A percentile compares a stretch with the other conserved stretches of the same genome.
These are phyloP conservation scores for Lunasporangiospora selenospora DNA, from an alignment of 192 early-diverging fungal species.

Conservation along the genomic window DNA sequence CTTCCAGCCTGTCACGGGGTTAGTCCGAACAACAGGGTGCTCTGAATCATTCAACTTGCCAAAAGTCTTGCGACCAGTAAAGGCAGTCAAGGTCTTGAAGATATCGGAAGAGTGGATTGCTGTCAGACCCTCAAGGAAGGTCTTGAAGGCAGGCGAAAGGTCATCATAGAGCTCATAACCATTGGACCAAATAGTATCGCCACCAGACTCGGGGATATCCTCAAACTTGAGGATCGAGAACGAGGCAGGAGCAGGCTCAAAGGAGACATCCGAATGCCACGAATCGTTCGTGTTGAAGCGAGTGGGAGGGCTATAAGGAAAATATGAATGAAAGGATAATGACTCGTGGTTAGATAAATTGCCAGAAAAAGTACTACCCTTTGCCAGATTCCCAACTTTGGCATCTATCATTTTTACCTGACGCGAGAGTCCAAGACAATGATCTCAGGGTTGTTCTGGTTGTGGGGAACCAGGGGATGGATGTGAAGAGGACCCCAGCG, in stretches of 20 bases:
- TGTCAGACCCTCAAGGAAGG: slow-evolving; percentile 34
- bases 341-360: not conserved
- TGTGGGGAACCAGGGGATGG: slow-evolving; percentile 22
- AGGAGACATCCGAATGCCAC: slow-evolving; percentile 42
- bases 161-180: slow-evolving; percentile 51
- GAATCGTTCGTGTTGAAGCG: slow-evolving; percentile 11
- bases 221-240: slow-evolving; percentile 50
- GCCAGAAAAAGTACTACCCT: not conserved
- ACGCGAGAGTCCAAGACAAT: slow-evolving; percentile 18
- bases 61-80: slow-evolving; percentile 40
- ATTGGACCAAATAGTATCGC: slow-evolving; percentile 52
- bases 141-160: slow-evolving; percentile 26
- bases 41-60: slow-evolving; percentile 39
- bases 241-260: slow-evolving; percentile 40
- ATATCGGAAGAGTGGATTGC: slow-evolving; percentile 32
- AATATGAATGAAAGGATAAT: not conserved
- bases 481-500: slow-evolving; percentile 27
- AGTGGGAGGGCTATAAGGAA: not conserved
- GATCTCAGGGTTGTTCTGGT: slow-evolving; percentile 30
- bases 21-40: slow-evolving; percentile 59
- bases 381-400: not conserved
- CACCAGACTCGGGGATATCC: slow-evolving; percentile 44
- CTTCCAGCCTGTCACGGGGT: slow-evolving; percentile 64
- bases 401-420: slow-evolving; percentile 6
- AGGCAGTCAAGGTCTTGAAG: slow-evolving; percentile 10